These are phyloP conservation scores for Fusarium algeriense DNA, from an alignment of 2,329 filamentous ascomycete genomes.

Conservation along the genomic window DNA sequence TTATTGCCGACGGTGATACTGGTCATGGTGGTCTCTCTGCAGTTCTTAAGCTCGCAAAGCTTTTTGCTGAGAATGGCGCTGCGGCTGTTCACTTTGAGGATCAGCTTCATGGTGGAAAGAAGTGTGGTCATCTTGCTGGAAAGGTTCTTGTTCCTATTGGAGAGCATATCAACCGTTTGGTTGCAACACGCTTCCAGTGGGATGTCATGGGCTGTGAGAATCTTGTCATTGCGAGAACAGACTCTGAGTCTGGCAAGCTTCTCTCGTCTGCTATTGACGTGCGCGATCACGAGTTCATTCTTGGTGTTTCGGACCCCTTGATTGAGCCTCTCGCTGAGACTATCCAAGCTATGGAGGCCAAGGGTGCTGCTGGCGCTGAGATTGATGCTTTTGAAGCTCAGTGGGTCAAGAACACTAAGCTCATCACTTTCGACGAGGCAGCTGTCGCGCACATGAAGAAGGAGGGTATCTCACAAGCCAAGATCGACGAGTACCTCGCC, in stretches of 20 bases:
- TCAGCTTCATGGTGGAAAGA: conserved; percentile 97
- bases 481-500: conserved; percentile 75
- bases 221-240: conserved; percentile 92
- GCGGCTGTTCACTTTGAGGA: conserved; percentile 98
- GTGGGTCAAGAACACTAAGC: conserved; percentile 88
- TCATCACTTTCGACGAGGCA: conserved; percentile 94
- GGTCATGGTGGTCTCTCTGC: conserved; percentile 93
- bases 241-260: conserved; percentile 92
- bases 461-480: conserved; percentile 72
- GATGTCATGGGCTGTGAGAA: conserved; percentile 98
- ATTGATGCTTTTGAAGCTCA: conserved; percentile 87
- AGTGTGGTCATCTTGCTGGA: conserved; percentile 95
- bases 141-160: conserved; percentile 95
- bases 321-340: conserved; percentile 87
- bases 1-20: conserved; percentile 96
- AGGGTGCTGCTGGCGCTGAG: conserved; percentile 80
- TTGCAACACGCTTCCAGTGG: conserved; percentile 95
- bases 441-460: conserved; percentile 79
- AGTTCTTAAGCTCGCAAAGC: conserved; percentile 94
- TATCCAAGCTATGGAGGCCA: conserved; percentile 87
- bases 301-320: conserved; percentile 81
- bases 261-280: conserved; percentile 92
- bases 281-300: conserved; percentile 96
- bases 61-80: conserved; percentile 97
- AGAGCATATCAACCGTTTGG: conserved; percentile 95